phyloP scores from a whole-genome alignment of 129 eudicot species.

The Chrysanthemum lavandulifolium region DNA sequence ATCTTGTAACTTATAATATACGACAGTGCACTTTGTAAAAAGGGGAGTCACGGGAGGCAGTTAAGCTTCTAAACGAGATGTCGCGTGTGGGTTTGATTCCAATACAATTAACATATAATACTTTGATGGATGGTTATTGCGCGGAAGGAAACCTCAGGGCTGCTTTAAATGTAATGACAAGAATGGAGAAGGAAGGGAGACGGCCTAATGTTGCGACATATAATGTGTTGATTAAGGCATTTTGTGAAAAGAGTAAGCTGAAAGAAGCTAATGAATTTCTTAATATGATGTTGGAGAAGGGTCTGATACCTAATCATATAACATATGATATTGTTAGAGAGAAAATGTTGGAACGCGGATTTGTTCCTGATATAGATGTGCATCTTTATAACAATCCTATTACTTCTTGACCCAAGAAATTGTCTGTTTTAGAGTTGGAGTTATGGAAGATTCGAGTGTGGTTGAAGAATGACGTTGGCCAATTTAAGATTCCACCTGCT shows the following conservation, averaged over 20 bases:
- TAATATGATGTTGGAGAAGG: slow-evolving; percentile 91
- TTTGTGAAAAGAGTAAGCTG: slow-evolving; percentile 67
- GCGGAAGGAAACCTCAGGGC: slow-evolving; percentile 59
- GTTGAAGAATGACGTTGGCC: background rate
- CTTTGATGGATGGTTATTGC: slow-evolving; percentile 72
- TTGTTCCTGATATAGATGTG: slow-evolving; percentile 83
- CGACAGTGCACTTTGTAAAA: slow-evolving; percentile 65
- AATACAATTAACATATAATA: slow-evolving; percentile 63
- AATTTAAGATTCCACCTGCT: background rate
- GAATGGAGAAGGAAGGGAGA: slow-evolving; percentile 82
- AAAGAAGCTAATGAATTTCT: slow-evolving; percentile 74
- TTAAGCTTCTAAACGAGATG: slow-evolving; percentile 74
- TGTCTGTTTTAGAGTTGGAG: background rate
- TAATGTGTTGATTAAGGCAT: slow-evolving; percentile 75
- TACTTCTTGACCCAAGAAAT: slow-evolving; percentile 13
- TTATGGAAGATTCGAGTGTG: background rate
- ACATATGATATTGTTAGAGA: slow-evolving; percentile 80
- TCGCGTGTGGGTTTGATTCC: slow-evolving; percentile 57
- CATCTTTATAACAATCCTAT: slow-evolving; percentile 60
- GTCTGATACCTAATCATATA: slow-evolving; percentile 65
- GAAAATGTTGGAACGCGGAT: slow-evolving; percentile 82
- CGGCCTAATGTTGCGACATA: slow-evolving; percentile 70
- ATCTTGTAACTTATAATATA: slow-evolving; percentile 73
- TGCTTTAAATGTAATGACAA: slow-evolving; percentile 58
- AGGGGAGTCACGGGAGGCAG: slow-evolving; percentile 59